A percentile compares a stretch with the other conserved stretches of the same genome.
phyloP scores from a whole-genome alignment of 768 basidiomycete species.

The Thelephora aurantiotincta region DNA sequence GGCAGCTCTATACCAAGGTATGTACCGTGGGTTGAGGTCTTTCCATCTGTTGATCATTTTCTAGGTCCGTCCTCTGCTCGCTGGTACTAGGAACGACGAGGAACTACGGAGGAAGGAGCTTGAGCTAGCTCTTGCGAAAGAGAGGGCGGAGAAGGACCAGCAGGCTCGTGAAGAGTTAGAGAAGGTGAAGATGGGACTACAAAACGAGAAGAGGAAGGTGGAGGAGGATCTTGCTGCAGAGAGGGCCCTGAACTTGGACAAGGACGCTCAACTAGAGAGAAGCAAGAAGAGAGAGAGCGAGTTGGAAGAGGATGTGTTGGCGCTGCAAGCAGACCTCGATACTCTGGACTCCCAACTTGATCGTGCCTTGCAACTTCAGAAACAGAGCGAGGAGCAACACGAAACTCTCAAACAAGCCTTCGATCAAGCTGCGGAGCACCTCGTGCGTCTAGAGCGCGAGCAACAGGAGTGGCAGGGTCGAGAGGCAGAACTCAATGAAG shows the following conservation, averaged over 20 bases:
- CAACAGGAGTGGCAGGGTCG: conserved; percentile 49
- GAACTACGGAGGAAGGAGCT: conserved; percentile 80
- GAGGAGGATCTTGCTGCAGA: conserved; percentile 77
- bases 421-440: conserved; percentile 75
- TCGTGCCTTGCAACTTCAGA: conserved; percentile 61
- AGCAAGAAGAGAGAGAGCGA: conserved; percentile 77
- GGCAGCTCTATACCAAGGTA: conserved; percentile 93
- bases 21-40: conserved; percentile 5
- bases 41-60: background rate
- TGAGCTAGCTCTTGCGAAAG: conserved; percentile 67
- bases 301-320: conserved; percentile 72
- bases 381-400: conserved; percentile 69
- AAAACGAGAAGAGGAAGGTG: conserved; percentile 72
- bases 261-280: conserved; percentile 68
- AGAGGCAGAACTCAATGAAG: conserved; percentile 49
- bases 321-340: conserved; percentile 74
- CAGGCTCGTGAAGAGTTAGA: conserved; percentile 69
- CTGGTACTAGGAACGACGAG: conserved; percentile 85
- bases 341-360: conserved; percentile 78
- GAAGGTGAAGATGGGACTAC: conserved; percentile 66
- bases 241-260: conserved; percentile 64
- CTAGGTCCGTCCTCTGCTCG: conserved; percentile 81
- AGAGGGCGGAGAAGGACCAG: conserved; percentile 79
- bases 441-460: conserved; percentile 68
- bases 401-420: conserved; percentile 58